Evolutionary conservation across 495 filamentous ascomycete genomes (phyloP), one percentile per base, ranked within the genome.

Genomic region (Aspergillus cristatus): DNA sequence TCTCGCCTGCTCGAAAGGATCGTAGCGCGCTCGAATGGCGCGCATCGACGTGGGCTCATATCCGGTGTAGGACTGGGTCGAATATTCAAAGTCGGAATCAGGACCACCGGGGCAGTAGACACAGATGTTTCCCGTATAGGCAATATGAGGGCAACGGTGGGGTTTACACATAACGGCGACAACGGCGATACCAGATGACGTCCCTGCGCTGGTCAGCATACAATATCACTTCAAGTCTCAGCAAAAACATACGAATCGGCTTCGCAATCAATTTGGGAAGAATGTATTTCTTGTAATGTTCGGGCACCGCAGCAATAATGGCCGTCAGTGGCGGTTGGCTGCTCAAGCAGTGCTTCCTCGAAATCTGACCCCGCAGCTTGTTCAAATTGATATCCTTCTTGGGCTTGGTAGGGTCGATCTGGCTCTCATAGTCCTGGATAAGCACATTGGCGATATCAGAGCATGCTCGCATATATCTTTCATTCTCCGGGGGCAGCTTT

Each of bases 111-210:
- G 91, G 57, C 91, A 98, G 65, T 98, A 98, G 38, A 98, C 93
- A 58, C 93, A 98, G 41, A 98, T 97, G 52, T 97, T 98, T 51
- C 91, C 91, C 2, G 93, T 97, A 60, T 83, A 98, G 7, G 91
- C 86, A 43, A 97, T 98, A 55, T 98, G 91, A 18, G 91, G 91
- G 53, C 91, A 98, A 46, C 91, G 76, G 56, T 98, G 91, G 20
- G 91, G 91, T 62, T 97, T 98, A 72, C 91, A 97, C 91, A 98
- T 97, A 37, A 98, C 93, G 13, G 93, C 91, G 28, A 98, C 91
- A 7, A 98, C 93, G n/a, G 91, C 93, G 48, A 98, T 97, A 25
- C 91, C 91, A 28, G 90, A 95, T 4, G 90, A 91, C 10, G 86
- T 94, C 54, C 82, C 79, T 81, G 45, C 28, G 35, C 6, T 14